A percentile compares a stretch with the other conserved stretches of the same genome.
These are phyloP conservation scores for barley (Hordeum vulgare) DNA, from an alignment of 176 grass and related monocot genomes.

Conservation along the genomic window MorexV3_pseudomolecules_assembly NC_058524.1:488757888-488758387, in stretches of 20 bases:
- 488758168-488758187: constrained; percentile 62
- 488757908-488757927: constrained; percentile 22
- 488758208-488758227: not conserved
- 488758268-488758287: constrained; percentile 33
- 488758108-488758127: constrained; percentile 70
- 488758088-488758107: constrained; percentile 26
- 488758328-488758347: not conserved
- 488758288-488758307: constrained; percentile 29
- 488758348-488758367: constrained; percentile 45
- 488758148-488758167: constrained; percentile 50
- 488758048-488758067: constrained; percentile 1
- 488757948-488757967: not conserved
- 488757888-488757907: constrained; percentile 46
- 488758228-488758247: not conserved
- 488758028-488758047: constrained; percentile 5
- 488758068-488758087: constrained; percentile 10
- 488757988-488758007: constrained; percentile 36
- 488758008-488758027: constrained; percentile 14
- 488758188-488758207: constrained; percentile 46
- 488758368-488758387: constrained; percentile 54
- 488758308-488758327: not conserved
- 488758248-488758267: not conserved
- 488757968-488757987: constrained; percentile 40
- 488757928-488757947: constrained; percentile 22
- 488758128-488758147: constrained; percentile 67